A percentile compares a stretch with the other conserved stretches of the same genome.
phyloP scores from a whole-genome alignment of 1,284 basidiomycete genomes.

The Psilocybe mexicana region DNA sequence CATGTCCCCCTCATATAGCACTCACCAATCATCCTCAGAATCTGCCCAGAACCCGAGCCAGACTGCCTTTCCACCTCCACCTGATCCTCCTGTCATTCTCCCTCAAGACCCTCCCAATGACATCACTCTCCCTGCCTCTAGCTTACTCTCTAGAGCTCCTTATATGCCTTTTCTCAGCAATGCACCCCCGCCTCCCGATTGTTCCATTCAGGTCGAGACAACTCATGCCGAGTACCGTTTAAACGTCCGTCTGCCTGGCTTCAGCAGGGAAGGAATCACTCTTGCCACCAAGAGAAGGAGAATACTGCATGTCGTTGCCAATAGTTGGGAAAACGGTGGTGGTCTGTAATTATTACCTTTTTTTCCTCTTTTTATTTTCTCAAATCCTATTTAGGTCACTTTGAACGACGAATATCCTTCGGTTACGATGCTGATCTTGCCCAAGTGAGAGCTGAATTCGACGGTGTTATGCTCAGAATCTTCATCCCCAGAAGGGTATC shows the following conservation, averaged over 20 bases:
- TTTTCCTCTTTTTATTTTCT: not conserved
- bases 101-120: conserved; percentile 16
- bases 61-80: conserved; percentile 26
- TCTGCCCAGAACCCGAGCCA: not conserved
- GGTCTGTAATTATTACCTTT: conserved; percentile 30
- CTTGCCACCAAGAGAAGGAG: conserved; percentile 71
- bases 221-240: conserved; percentile 58
- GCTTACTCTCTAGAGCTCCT: conserved; percentile 21
- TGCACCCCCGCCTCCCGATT: conserved; percentile 53
- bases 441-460: conserved; percentile 72
- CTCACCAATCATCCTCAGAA: not conserved
- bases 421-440: conserved; percentile 74
- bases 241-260: conserved; percentile 69
- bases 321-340: conserved; percentile 77
- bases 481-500: conserved; percentile 53
- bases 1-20: conserved; percentile 14
- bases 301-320: conserved; percentile 79
- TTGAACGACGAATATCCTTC: conserved; percentile 73
- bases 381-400: conserved; percentile 50
- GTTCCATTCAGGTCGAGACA: conserved; percentile 71
- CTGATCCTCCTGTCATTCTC: conserved; percentile 59
- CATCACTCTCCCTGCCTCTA: not conserved
- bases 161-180: conserved; percentile 52
- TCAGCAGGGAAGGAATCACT: conserved; percentile 69
- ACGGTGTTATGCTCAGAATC: conserved; percentile 64